Base-by-base conservation (phyloP, 75 land plant genomes). In the Chamaecyparis obtusa region DNA sequence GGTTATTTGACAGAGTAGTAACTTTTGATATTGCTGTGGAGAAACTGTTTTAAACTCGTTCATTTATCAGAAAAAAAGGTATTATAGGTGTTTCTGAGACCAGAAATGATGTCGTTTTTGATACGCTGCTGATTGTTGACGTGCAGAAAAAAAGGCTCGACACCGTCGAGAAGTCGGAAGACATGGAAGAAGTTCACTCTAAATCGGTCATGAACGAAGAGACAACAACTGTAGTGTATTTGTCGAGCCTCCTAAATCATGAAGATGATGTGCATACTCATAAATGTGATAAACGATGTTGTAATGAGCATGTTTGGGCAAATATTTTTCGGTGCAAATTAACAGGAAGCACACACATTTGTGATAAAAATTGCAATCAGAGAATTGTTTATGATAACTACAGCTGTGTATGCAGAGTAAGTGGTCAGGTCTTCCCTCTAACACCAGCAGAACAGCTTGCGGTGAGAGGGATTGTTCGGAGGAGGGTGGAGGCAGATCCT, bases 311-410 rank as follows among this genome's bases (percentile, higher is more conserved):
- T 69, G 89, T 97, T 35, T 95, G 96, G 88, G 99, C 92, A 13
- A 97, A 97, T 87, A 92, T 97, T 86, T 95, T 93, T 79, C 93
- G 94, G 74, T 97, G 99, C 91, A 94, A 88, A 86, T 91, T 93
- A 85, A 93, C 95, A 30, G 97, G 95, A 37, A 86, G 89, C 72
- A 94, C 94, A 17, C 99, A 97, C 86, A 91, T 97, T 60, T 97
- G 97, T 90, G 99, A 97, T 90, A 94, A 93, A 89, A 97, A 97
- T 80, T 97, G 99, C 90, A 89, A 95, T 89, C 96, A 97, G 91
- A 92, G 93, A 88, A 94, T 97, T 87, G 55, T 97, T 86, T 95
- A 97, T 90, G 97, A 97, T 88, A 94, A 93, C 80, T 93, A 93
- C 90, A 95, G 90, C 88, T 96, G 95, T 44, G 92, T 97, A 57